Conservation (phyloP, 768 basidiomycete genomes). For the Boletus barrowsii region DNA sequence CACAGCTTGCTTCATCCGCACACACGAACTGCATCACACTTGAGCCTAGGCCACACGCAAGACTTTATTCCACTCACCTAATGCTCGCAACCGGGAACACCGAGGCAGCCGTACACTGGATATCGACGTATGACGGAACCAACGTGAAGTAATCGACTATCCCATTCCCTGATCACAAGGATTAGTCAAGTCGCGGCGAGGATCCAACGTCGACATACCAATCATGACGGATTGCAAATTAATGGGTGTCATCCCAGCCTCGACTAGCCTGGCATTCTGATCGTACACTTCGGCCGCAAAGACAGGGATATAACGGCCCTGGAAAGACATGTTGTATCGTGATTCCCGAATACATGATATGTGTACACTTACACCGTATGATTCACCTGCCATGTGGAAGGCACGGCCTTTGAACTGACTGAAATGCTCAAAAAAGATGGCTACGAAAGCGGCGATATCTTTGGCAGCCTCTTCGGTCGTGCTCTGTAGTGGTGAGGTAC, state of each 20-base stretch:
- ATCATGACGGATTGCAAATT: slow-evolving; percentile 51
- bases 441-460: slow-evolving; percentile 68
- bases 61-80: slow-evolving; percentile 6
- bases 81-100: slow-evolving; percentile 44
- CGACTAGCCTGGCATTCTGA: slow-evolving; percentile 39
- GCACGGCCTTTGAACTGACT: slow-evolving; percentile 61
- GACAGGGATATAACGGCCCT: slow-evolving; percentile 54
- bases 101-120: slow-evolving; percentile 54
- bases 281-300: slow-evolving; percentile 50
- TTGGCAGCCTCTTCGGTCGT: slow-evolving; percentile 66
- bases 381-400: slow-evolving; percentile 62
- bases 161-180: slow-evolving; percentile 39
- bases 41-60: background rate
- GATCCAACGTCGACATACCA: slow-evolving; percentile 28
- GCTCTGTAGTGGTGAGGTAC: slow-evolving; percentile 33
- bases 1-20: slow-evolving; percentile 44
- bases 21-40: slow-evolving; percentile 27
- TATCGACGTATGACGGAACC: slow-evolving; percentile 45
- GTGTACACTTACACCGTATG: slow-evolving; percentile 42
- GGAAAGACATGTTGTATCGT: background rate
- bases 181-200: background rate
- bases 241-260: slow-evolving; percentile 47
- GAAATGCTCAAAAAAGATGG: slow-evolving; percentile 75
- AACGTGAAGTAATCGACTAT: slow-evolving; percentile 39
- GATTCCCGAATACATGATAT: background rate